phyloP scores from a whole-genome alignment of 495 filamentous ascomycete genomes.

The Aspergillus cavernicola region DNA sequence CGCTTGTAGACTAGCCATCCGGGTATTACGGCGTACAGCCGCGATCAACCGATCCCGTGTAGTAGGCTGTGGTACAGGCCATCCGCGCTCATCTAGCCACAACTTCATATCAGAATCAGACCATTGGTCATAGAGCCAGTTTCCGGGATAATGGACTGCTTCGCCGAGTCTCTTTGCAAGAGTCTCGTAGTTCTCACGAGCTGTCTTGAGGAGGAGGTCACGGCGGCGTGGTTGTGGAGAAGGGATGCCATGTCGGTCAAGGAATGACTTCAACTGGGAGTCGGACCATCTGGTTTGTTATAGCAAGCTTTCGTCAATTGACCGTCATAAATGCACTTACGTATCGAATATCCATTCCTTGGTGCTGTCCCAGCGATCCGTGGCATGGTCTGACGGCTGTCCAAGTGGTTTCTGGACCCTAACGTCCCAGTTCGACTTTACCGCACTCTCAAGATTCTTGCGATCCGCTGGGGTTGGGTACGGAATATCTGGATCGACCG shows the following conservation, averaged over 20 bases:
- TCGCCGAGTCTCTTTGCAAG: slow-evolving; percentile 81
- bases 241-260: slow-evolving; percentile 83
- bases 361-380: slow-evolving; percentile 64
- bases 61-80: slow-evolving; percentile 81
- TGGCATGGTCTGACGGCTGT: slow-evolving; percentile 68
- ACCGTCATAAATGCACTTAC: slow-evolving; percentile 45
- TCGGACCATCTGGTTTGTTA: slow-evolving; percentile 64
- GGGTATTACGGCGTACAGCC: slow-evolving; percentile 84
- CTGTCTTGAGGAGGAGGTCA: slow-evolving; percentile 72
- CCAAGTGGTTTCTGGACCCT: slow-evolving; percentile 68
- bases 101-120: slow-evolving; percentile 70
- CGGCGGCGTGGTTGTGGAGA: slow-evolving; percentile 76
- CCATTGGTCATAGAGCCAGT: slow-evolving; percentile 93
- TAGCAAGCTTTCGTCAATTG: slow-evolving; percentile 8
- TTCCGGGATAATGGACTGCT: slow-evolving; percentile 80
- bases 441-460: slow-evolving; percentile 75
- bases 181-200: slow-evolving; percentile 76
- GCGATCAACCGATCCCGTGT: slow-evolving; percentile 87
- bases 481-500: slow-evolving; percentile 60
- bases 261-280: slow-evolving; percentile 86
- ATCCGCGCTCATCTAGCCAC: slow-evolving; percentile 87
- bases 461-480: slow-evolving; percentile 82
- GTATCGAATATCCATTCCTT: slow-evolving; percentile 94
- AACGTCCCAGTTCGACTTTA: slow-evolving; percentile 83
- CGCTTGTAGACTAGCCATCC: slow-evolving; percentile 64